Conservation (phyloP, 2,329 filamentous ascomycete species). For the Exserohilum turcica region DNA sequence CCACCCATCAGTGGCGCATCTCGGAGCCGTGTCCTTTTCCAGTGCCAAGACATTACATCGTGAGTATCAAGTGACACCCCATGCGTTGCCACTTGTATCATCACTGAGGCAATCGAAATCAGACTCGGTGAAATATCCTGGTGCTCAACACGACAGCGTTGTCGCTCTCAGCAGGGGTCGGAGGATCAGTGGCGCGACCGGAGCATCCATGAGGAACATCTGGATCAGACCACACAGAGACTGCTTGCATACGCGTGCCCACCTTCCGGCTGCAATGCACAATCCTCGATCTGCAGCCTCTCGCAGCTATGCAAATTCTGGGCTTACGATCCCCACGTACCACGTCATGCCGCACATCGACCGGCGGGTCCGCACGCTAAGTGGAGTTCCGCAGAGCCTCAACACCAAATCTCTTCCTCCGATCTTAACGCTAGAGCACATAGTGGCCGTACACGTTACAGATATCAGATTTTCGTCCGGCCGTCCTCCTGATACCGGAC, state of each 20-base stretch:
- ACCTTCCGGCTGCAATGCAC: conserved; percentile 5
- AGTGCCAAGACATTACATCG: neutral
- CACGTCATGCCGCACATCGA: conserved; percentile 14
- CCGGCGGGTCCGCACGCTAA: conserved; percentile 13
- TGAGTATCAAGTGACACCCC: neutral
- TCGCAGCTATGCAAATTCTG: conserved; percentile 7
- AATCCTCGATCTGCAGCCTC: neutral
- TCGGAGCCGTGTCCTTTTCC: neutral
- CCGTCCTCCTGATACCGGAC: conserved; percentile 1
- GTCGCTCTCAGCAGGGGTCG: neutral
- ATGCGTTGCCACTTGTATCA: neutral
- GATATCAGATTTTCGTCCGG: conserved; percentile 12
- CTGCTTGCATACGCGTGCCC: conserved; percentile 4
- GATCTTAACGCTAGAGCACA: conserved; percentile 15
- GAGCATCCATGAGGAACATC: conserved; percentile 1
- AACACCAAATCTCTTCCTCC: conserved; percentile 19
- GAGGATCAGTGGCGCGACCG: conserved; percentile 1
- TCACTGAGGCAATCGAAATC: neutral
- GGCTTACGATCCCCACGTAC: conserved; percentile 8
- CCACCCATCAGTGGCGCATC: too few species aligned
- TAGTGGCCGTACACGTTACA: conserved; percentile 11
- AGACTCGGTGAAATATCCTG: neutral
- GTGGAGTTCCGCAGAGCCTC: conserved; percentile 30
- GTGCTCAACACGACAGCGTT: neutral
- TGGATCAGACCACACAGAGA: conserved; percentile 9